Conservation (phyloP, 2,329 filamentous ascomycete genomes). For the Alternaria triticimaculans region DNA sequence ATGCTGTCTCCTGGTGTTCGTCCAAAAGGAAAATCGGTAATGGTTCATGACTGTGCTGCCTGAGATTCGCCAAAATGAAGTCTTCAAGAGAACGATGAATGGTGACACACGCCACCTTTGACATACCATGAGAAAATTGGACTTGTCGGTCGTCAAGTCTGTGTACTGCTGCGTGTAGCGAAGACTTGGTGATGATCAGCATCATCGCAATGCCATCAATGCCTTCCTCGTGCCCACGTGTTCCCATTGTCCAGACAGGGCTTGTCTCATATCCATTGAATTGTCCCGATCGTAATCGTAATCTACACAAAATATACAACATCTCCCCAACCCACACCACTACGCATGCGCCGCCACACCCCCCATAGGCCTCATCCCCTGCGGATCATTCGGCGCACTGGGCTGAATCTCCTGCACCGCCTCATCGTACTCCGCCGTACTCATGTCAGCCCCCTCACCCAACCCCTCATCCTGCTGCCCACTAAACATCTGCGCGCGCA, state of each 20-base stretch:
- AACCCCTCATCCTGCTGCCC: constrained; percentile 43
- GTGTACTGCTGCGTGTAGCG: background rate
- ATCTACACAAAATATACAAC: constrained; percentile 33
- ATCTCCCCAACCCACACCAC: constrained; percentile 14
- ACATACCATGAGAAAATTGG: too few relatives aligned
- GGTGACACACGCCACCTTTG: too few relatives aligned
- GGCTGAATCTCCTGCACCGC: constrained; percentile 45
- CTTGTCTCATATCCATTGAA: background rate
- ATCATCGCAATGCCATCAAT: background rate
- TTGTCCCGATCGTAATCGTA: background rate
- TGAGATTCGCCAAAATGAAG: background rate
- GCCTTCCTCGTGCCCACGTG: too few relatives aligned
- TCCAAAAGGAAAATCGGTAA: background rate
- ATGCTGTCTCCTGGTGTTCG: background rate
- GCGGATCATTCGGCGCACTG: constrained; percentile 24
- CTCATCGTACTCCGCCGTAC: constrained; percentile 34
- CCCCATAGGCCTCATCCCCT: constrained; percentile 46
- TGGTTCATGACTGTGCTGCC: background rate
- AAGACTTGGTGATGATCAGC: background rate
- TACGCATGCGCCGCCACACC: constrained; percentile 47
- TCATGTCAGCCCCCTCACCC: constrained; percentile 21
- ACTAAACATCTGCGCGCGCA: constrained; percentile 51
- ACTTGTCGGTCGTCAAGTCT: too few relatives aligned
- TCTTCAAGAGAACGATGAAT: too few relatives aligned
- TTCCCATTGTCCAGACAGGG: background rate